Base-by-base conservation (phyloP, 345 rosid species). In the Salix arbutifolia region DNA sequence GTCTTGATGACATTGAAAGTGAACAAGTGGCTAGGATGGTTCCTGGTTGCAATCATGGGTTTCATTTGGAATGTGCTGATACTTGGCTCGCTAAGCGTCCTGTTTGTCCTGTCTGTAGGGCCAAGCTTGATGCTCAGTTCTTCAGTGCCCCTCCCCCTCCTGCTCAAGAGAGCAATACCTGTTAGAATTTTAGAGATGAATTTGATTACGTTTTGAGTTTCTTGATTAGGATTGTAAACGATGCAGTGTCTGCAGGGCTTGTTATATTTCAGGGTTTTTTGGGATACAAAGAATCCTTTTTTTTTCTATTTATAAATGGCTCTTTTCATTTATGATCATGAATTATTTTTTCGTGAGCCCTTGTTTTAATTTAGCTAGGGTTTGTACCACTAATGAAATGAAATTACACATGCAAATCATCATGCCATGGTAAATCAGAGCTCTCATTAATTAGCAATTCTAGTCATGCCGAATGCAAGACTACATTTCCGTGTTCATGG, bases 1-100 rank as follows among this genome's bases (percentile, higher is more conserved):
- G 98, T 61, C 90, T 94, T 10, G 97, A 92, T 64, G 91, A 92
- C 75, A 85, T 94, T 18, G 96, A 82, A 42, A 72, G 56, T 5
- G 89, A 88, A 56, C 86, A 94, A 68, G 76, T 83, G 50, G 91
- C 89, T 14, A 82, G 97, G 38, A 18, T 89, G 72, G 86, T 94
- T 64, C 98, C 98, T 21, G 93, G 94, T 30, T 92, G 98, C 74
- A 91, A 88, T 78, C 96, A 94, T 62, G 94, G 97, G 21, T 94
- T 92, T 68, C 98, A 94, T 76, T 80, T 87, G 67, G 71, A 88
- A 44, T 94, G 98, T 69, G 91, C 88, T 7, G 97, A 94, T 79
- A 76, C 93, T 71, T 94, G 98, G 98, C 91, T 94, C n/a, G 83
- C 86, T 0, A 78, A 84, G 67, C 88, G 86, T 13, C 42, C 93